phyloP scores from a whole-genome alignment of 305 asterid genomes.

The Salvia sclarea region DNA sequence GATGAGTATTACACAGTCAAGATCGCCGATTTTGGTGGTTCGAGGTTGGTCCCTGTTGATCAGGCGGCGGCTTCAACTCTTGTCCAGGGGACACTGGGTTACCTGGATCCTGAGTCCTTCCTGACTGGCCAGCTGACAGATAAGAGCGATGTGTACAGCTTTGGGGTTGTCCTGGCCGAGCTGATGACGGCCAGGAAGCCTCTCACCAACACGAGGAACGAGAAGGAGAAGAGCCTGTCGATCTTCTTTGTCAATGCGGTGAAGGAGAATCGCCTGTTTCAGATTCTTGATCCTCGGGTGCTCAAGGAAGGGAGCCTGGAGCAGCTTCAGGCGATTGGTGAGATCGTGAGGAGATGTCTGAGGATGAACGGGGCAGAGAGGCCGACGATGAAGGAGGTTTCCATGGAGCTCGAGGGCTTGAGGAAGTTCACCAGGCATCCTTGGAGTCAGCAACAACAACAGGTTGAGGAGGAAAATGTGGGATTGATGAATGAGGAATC shows the following conservation, averaged over 20 bases:
- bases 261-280: constrained; percentile 38
- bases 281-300: constrained; percentile 46
- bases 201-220: constrained; percentile 26
- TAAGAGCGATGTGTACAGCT: constrained; percentile 50
- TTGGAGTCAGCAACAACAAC: neutral
- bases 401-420: constrained; percentile 17
- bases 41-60: constrained; percentile 41
- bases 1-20: constrained; percentile 38
- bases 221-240: constrained; percentile 35
- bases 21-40: constrained; percentile 44
- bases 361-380: neutral
- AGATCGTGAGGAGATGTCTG: constrained; percentile 19
- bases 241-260: constrained; percentile 31
- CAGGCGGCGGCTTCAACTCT: constrained; percentile 43
- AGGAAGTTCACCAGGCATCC: constrained; percentile 18
- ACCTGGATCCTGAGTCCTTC: constrained; percentile 48
- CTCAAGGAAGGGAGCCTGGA: constrained; percentile 39
- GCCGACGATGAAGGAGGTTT: constrained; percentile 25
- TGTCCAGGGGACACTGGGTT: constrained; percentile 43
- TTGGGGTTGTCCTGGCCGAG: constrained; percentile 48
- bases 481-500: constrained; percentile 18
- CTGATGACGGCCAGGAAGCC: constrained; percentile 33
- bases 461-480: constrained; percentile 13
- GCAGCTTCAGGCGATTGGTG: neutral
- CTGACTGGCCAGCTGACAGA: constrained; percentile 43